Evolutionary conservation across 106 monocot species (phyloP).

Genomic region (Hemerocallis citrina): DNA sequence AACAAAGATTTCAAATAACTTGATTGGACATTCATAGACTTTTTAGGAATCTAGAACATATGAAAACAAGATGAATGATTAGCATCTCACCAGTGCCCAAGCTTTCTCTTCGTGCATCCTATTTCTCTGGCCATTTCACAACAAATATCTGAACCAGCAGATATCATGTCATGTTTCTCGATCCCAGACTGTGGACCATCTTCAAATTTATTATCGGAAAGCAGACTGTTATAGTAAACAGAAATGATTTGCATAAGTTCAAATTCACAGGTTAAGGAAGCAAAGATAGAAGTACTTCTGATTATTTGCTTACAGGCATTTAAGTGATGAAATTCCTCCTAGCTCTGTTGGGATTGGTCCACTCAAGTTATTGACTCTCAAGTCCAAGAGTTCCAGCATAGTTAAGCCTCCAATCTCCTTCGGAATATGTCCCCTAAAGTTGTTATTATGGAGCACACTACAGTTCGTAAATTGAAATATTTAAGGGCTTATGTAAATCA

Average conservation of each 20-base stretch:
- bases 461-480: slow-evolving; percentile 3
- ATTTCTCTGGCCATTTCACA: slow-evolving; percentile 23
- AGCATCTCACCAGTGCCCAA: slow-evolving; percentile 40
- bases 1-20: too few species aligned
- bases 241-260: slow-evolving; percentile 1
- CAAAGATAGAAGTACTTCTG: not conserved
- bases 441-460: slow-evolving; percentile 37
- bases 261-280: not conserved
- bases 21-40: too few species aligned
- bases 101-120: slow-evolving; percentile 35
- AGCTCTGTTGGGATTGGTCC: slow-evolving; percentile 63
- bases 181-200: slow-evolving; percentile 5
- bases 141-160: slow-evolving; percentile 19
- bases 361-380: slow-evolving; percentile 49
- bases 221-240: slow-evolving; percentile 25
- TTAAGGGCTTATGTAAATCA: not conserved
- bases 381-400: slow-evolving; percentile 63
- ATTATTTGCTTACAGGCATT: slow-evolving; percentile 48
- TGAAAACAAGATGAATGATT: not conserved
- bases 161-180: slow-evolving; percentile 12
- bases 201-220: slow-evolving; percentile 41
- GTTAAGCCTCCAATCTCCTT: slow-evolving; percentile 56
- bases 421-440: slow-evolving; percentile 58
- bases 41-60: too few species aligned
- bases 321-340: slow-evolving; percentile 46